Conservation (phyloP, 2,329 filamentous ascomycete species). For the Fusarium nematophilum region DNA sequence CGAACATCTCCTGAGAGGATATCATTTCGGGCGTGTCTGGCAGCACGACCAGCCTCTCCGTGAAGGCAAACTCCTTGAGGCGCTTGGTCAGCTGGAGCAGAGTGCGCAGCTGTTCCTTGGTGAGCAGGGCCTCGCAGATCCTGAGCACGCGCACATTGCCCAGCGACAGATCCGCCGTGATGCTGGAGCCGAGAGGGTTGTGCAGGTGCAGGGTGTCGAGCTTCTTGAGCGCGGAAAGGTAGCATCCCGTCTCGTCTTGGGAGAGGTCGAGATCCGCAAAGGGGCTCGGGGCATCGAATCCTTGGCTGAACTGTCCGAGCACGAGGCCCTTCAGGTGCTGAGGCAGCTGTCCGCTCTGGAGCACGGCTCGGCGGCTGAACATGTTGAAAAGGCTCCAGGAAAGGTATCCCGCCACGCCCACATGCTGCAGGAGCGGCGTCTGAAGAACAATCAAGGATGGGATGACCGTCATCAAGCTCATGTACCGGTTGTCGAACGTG, state of each 20-base stretch:
- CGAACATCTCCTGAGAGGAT: background rate
- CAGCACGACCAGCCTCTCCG: background rate
- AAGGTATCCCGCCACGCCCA: background rate
- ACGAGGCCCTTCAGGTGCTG: background rate
- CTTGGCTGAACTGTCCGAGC: background rate
- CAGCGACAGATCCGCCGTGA: background rate
- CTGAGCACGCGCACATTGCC: background rate
- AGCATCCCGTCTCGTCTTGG: accelerated
- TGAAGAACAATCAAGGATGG: conserved; percentile 1
- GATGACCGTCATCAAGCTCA: background rate
- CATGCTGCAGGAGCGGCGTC: background rate
- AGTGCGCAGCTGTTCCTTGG: background rate
- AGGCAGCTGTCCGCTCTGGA: background rate
- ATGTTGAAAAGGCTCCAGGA: background rate
- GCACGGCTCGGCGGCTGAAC: background rate
- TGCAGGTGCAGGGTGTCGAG: background rate
- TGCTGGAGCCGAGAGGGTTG: background rate
- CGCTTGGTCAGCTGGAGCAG: background rate
- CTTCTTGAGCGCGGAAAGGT: background rate
- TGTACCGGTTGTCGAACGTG: background rate
- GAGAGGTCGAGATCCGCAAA: background rate
- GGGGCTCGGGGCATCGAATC: no score
- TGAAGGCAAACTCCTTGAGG: background rate
- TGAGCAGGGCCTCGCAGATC: accelerated
- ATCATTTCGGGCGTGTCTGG: accelerated